A percentile compares a stretch with the other conserved stretches of the same genome.
These are phyloP conservation scores for Sclerotiophoma versabilis DNA, from an alignment of 2,329 filamentous ascomycete species.

Conservation along the genomic window DNA sequence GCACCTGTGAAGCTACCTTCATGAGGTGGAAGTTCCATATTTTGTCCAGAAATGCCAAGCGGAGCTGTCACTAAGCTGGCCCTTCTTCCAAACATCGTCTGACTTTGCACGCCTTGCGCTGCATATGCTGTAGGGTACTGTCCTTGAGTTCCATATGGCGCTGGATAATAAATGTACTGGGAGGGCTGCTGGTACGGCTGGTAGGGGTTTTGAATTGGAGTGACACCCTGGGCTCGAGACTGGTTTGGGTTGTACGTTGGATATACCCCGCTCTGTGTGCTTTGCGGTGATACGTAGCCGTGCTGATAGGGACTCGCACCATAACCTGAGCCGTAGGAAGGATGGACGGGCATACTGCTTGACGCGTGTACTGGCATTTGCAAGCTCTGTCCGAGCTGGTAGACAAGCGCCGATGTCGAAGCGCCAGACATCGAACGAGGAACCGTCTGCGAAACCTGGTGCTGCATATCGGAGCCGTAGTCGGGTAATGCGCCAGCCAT, in stretches of 20 bases:
- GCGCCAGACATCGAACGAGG: constrained; percentile 48
- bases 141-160: constrained; percentile 40
- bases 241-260: constrained; percentile 33
- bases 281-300: constrained; percentile 36
- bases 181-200: constrained; percentile 41
- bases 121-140: constrained; percentile 37
- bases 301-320: constrained; percentile 38
- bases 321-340: constrained; percentile 38
- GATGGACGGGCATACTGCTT: constrained; percentile 31
- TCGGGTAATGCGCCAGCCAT: constrained; percentile 49
- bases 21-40: constrained; percentile 29
- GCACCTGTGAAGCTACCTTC: constrained; percentile 27
- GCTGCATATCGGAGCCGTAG: constrained; percentile 34
- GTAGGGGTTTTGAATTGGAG: constrained; percentile 36
- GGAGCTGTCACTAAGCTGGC: constrained; percentile 32
- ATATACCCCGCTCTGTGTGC: constrained; percentile 33
- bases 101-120: constrained; percentile 33
- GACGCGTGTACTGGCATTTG: constrained; percentile 42
- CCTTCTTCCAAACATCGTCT: constrained; percentile 41
- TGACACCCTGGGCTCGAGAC: constrained; percentile 31
- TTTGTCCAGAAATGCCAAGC: constrained; percentile 28
- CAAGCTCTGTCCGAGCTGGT: constrained; percentile 49
- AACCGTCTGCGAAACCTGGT: constrained; percentile 31
- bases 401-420: constrained; percentile 50
- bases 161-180: constrained; percentile 47